Percentiles rank a stretch among this genome's conserved stretches.
These are phyloP conservation scores for Sclerotinia spermophila DNA, from an alignment of 2,329 filamentous ascomycete genomes.

Conservation along the genomic window DNA sequence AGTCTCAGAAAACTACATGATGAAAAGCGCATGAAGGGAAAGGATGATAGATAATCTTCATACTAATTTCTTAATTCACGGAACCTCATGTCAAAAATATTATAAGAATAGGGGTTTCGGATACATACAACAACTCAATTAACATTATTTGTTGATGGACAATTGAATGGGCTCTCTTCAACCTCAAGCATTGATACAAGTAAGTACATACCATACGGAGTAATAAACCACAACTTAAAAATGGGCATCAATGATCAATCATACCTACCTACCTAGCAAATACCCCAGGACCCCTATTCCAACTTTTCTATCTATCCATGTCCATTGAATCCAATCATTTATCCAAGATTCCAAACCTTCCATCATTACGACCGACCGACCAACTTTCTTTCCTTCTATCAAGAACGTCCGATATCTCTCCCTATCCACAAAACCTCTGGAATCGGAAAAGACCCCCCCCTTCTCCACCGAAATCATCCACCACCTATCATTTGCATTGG, in stretches of 20 bases:
- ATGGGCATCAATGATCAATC: neutral
- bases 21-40: neutral
- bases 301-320: neutral
- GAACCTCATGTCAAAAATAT: neutral
- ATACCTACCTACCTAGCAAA: neutral
- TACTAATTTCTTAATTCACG: neutral
- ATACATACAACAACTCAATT: neutral
- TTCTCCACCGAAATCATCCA: neutral
- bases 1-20: neutral
- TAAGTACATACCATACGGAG: too few relatives aligned
- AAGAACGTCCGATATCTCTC: neutral
- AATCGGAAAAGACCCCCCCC: neutral
- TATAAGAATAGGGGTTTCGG: neutral
- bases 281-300: slow-evolving; percentile 2
- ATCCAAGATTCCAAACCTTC: neutral
- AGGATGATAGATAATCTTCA: neutral
- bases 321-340: neutral
- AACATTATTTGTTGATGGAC: neutral
- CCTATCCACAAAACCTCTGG: neutral
- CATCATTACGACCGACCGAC: neutral
- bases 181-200: neutral
- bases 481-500: neutral
- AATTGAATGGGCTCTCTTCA: neutral
- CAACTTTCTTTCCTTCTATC: neutral
- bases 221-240: neutral